Base-by-base conservation (phyloP, 1,284 basidiomycete species). In the Stygiomarasmius scandens region DNA sequence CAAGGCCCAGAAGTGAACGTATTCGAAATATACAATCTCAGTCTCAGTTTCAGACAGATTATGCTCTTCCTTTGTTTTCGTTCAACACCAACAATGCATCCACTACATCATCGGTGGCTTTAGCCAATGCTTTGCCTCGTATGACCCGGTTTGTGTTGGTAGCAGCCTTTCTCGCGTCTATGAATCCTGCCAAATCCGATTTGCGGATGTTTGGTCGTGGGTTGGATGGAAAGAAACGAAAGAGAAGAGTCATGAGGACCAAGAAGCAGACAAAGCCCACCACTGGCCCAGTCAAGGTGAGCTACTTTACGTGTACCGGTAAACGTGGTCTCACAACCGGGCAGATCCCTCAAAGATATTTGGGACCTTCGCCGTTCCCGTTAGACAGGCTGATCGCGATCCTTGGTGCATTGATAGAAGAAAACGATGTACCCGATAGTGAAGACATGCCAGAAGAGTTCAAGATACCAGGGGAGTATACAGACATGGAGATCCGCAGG, bases 311-410 rank as follows among this genome's bases (percentile, higher is more conserved):
- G n/a, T 3, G 5, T 24, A 4, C 16, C n/a, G 8, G 14, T 44
- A 45, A 14, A 4, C 19, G 34, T 27, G 20, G 5, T 41, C 11
- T 41, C n/a, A 41, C n/a, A 41, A 41, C 5, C 16, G 38, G 6
- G 8, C 60, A 93, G 89, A 76, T 90, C 10, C 86, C 93, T 0
- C 92, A 94, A 70, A 79, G 88, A 22, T 80, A 95, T 4, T 74
- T 92, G 3, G 95, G 95, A 0, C 95, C 95, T 0, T 79, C 83
- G 48, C 71, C 90, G 0, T 96, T 96, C 68, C 84, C 91, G 0
- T 72, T 96, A 1, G 95, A 97, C 67, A 77, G 95, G 20, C 73
- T 97, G 52, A 69, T 95, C 1, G 92, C 93, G 0, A 90, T 97
- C 55, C 82, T 96, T 6, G 93, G 93, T 1, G 83, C 88, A 0